Evolutionary conservation across 441 rosid species (phyloP).

Genomic region (Arabidopsis lyrata): DNA sequence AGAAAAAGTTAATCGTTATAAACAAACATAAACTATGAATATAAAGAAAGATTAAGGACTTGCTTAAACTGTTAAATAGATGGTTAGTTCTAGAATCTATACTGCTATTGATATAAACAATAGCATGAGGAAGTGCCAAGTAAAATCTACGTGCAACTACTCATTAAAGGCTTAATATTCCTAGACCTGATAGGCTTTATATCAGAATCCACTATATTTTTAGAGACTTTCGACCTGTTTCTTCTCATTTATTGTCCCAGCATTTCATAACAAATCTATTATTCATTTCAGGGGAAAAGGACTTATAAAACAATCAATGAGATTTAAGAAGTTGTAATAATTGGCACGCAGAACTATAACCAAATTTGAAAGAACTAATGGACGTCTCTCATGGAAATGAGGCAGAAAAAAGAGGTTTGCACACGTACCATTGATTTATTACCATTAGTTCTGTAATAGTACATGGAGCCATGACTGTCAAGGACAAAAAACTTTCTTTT

Average conservation of each 20-base stretch:
- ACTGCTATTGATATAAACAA: neutral
- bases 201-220: neutral
- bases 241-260: neutral
- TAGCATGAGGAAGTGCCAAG: slow-evolving; percentile 8
- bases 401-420: slow-evolving; percentile 17
- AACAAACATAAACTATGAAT: slow-evolving; percentile 23
- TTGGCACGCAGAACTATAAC: neutral
- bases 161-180: neutral
- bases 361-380: neutral
- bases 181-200: neutral
- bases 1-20: slow-evolving; percentile 1
- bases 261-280: neutral
- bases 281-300: neutral
- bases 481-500: slow-evolving; percentile 93
- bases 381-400: slow-evolving; percentile 15
- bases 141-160: neutral
- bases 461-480: slow-evolving; percentile 81
- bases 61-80: slow-evolving; percentile 1
- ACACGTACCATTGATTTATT: slow-evolving; percentile 64
- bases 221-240: neutral
- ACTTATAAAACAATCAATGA: neutral
- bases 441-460: slow-evolving; percentile 74
- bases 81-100: neutral
- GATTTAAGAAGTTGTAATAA: neutral
- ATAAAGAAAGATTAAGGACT: neutral